Evolutionary conservation across 164 flowering plant species (phyloP), one percentile per base, ranked within the genome.

Genomic region (Hamamelis virginiana): DNA sequence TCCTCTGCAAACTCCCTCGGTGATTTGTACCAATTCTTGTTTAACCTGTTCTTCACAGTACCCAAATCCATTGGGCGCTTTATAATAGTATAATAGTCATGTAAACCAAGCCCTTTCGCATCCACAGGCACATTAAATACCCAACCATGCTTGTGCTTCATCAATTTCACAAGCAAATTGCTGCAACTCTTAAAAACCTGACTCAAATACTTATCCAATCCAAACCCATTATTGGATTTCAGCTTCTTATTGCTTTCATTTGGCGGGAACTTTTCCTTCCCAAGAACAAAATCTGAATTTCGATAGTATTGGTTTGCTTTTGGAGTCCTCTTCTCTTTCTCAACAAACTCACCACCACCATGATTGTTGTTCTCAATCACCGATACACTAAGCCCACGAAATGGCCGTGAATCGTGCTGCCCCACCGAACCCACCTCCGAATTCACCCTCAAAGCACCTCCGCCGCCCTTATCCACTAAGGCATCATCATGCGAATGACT

Each of bases 11-110:
- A 92, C 26, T 90, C 94, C 74, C 67, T 64, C 0, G 94, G 87
- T 0, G 91, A 83, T 62, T 86, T 83, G 70, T 92, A 92, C 83
- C 81, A 80, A 27, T 83, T 83, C 77, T 80, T 83, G 22, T 60
- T 82, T 59, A 92, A 69, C 74, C 79, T 85, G 8, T 68, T 69
- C 71, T 91, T 87, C 58, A 92, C 85, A 1, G 94, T 91, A 1
- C 97, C 96, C 72, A 92, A 81, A 77, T 92, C 97, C 97, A 92
- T 92, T 9, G 97, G 96, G 15, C 81, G 85, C 78, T 85, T 90
- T 12, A 92, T 82, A 21, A 91, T 83, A 16, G 67, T 74, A 65
- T 78, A 76, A 66, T 92, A 92, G 70, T 92, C 97, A 74, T 81
- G 86, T 25, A 90, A 73, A n/a, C 87, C 86, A 51, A 89, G 84